Conservation (phyloP, 495 filamentous ascomycete species). For the Tuber umbilicatum region DNA sequence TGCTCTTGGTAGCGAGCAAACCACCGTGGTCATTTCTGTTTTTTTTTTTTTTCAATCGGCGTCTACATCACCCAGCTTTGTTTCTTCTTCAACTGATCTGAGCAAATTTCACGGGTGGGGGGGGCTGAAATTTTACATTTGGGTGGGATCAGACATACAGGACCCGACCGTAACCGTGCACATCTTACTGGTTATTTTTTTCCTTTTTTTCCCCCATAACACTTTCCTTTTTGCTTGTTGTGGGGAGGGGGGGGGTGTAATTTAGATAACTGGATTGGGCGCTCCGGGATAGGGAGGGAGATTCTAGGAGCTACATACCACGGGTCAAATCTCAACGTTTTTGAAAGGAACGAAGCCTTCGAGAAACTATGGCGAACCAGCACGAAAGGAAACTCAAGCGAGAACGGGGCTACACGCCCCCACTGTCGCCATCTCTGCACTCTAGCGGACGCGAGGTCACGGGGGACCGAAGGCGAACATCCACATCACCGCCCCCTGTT, state of each 20-base stretch:
- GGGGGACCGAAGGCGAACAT: not conserved
- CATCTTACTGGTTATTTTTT: not conserved
- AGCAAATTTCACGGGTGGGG: not conserved
- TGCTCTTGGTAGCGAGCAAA: not conserved
- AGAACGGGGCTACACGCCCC: conserved; percentile 20
- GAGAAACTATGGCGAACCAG: conserved; percentile 16
- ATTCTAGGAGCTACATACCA: not conserved
- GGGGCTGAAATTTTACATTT: not conserved
- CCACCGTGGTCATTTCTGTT: not conserved
- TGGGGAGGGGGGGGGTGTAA: not conserved
- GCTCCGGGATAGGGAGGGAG: not conserved
- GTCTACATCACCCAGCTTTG: not conserved
- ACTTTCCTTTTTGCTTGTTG: not conserved
- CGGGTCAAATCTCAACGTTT: not conserved
- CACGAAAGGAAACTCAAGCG: conserved; percentile 24
- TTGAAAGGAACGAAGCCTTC: not conserved
- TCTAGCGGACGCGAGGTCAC: conserved; percentile 15
- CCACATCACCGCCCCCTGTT: not conserved
- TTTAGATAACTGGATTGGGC: not conserved
- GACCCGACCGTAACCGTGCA: not conserved
- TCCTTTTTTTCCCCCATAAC: not conserved
- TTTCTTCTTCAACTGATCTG: conserved; percentile 1
- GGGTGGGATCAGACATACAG: not conserved
- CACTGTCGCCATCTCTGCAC: conserved; percentile 24
- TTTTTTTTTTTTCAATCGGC: not conserved